Evolutionary conservation across 768 basidiomycete species (phyloP).

Genomic region (Phaffia australis): DNA sequence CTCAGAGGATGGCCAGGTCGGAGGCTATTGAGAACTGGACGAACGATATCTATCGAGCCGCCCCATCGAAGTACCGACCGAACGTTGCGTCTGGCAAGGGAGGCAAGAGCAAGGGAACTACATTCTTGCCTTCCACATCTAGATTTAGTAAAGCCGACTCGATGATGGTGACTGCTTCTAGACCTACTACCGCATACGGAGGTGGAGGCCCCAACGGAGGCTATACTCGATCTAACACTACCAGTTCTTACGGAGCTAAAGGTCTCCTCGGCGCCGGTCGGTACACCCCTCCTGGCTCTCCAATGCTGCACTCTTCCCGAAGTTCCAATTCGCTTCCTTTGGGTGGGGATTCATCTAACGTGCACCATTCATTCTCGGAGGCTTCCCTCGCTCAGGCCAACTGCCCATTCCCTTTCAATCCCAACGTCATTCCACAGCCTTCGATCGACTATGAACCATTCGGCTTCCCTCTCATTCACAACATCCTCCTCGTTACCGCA

Average conservation of each 20-base stretch:
- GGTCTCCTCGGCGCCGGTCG: conserved; percentile 41
- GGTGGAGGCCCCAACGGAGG: conserved; percentile 15
- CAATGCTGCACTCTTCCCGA: conserved; percentile 57
- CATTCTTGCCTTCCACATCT: conserved; percentile 44
- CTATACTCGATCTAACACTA: conserved; percentile 35
- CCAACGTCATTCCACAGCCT: conserved; percentile 82
- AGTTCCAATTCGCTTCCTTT: conserved; percentile 63
- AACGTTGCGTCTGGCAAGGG: conserved; percentile 49
- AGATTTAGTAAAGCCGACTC: conserved; percentile 58
- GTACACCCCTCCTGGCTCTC: conserved; percentile 62
- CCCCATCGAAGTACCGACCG: conserved; percentile 80
- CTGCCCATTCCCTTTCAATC: conserved; percentile 73
- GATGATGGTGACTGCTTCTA: conserved; percentile 42
- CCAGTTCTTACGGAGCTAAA: conserved; percentile 41
- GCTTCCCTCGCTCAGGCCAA: conserved; percentile 39
- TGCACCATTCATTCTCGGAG: conserved; percentile 31
- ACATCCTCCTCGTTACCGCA: conserved; percentile 92
- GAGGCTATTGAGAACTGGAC: conserved; percentile 94
- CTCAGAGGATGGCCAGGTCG: conserved; percentile 77
- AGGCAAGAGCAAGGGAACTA: conserved; percentile 40
- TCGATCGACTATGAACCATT: conserved; percentile 85
- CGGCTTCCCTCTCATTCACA: conserved; percentile 85
- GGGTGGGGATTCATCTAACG: conserved; percentile 43
- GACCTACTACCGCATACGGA: conserved; percentile 37
- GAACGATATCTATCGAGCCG: conserved; percentile 85